Percentiles rank a stretch among this genome's conserved stretches.
These are phyloP conservation scores for Epichloe bromicola DNA, from an alignment of 2,329 filamentous ascomycete genomes.

Conservation along the genomic window DNA sequence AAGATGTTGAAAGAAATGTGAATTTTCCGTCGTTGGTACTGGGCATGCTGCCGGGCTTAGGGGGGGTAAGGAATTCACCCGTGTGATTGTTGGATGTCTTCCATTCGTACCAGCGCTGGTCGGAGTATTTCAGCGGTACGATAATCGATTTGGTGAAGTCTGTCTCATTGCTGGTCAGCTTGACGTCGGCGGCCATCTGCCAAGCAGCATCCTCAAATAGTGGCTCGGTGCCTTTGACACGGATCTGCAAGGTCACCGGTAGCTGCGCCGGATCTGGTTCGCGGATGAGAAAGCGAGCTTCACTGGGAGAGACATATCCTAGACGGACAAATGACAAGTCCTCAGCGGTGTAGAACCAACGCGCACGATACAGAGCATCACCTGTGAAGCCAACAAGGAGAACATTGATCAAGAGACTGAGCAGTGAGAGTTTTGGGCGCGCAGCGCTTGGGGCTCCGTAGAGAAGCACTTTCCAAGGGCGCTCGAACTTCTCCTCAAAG, in stretches of 20 bases:
- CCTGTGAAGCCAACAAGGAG: conserved; percentile 54
- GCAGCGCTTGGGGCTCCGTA: conserved; percentile 62
- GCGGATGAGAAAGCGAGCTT: conserved; percentile 70
- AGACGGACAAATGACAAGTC: conserved; percentile 77
- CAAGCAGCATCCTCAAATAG: conserved; percentile 47
- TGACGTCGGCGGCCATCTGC: conserved; percentile 52
- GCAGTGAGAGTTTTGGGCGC: conserved; percentile 50
- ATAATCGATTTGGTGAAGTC: conserved; percentile 69
- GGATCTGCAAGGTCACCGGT: conserved; percentile 60
- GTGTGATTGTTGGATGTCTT: conserved; percentile 74
- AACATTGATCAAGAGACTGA: conserved; percentile 62
- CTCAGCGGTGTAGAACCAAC: conserved; percentile 53
- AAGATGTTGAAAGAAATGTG: conserved; percentile 85
- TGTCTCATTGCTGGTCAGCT: conserved; percentile 57
- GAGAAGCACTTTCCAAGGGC: conserved; percentile 52
- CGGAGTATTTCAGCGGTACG: conserved; percentile 48
- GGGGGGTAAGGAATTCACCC: conserved; percentile 69
- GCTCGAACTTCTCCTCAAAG: conserved; percentile 42
- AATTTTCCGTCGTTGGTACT: conserved; percentile 54
- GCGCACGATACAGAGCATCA: conserved; percentile 67
- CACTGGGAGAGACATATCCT: conserved; percentile 71
- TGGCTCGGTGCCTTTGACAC: conserved; percentile 36
- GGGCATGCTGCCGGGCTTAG: conserved; percentile 51
- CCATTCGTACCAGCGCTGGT: conserved; percentile 72
- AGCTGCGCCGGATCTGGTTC: conserved; percentile 67